These are phyloP conservation scores for Didymellaceae sp. DNA, from an alignment of 2,329 filamentous ascomycete species.

Conservation along the genomic window DNA sequence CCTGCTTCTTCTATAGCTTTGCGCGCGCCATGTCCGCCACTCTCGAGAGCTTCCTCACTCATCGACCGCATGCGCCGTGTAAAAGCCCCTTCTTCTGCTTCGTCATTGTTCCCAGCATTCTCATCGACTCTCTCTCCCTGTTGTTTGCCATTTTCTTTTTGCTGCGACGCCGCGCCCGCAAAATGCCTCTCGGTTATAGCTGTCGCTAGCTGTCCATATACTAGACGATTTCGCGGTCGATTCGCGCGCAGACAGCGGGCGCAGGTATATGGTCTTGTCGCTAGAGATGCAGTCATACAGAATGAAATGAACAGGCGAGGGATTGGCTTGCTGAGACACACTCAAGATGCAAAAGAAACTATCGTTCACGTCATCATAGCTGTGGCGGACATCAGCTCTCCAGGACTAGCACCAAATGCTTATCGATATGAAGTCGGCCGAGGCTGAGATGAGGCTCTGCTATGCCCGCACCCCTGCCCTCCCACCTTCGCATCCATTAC, in stretches of 20 bases:
- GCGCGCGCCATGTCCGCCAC: conserved; percentile 60
- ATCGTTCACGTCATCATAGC: conserved; percentile 24
- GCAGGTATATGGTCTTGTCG: conserved; percentile 39
- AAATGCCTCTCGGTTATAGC: conserved; percentile 26
- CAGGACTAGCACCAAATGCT: conserved; percentile 6
- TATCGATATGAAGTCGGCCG: conserved; percentile 16
- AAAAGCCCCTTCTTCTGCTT: conserved; percentile 60
- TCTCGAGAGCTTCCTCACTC: conserved; percentile 65
- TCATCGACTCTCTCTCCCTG: not conserved
- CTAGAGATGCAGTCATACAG: conserved; percentile 41
- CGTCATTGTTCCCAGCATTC: conserved; percentile 1
- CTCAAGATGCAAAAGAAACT: conserved; percentile 11
- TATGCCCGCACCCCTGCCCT: not conserved
- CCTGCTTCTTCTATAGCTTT: conserved; percentile 67
- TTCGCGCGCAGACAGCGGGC: conserved; percentile 51
- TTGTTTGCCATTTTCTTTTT: conserved; percentile 12
- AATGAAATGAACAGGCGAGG: conserved; percentile 3
- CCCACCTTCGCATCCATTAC: not conserved
- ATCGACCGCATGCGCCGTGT: conserved; percentile 63
- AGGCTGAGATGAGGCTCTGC: conserved; percentile 7
- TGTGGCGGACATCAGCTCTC: conserved; percentile 5
- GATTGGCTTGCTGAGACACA: not conserved
- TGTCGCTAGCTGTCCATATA: conserved; percentile 13
- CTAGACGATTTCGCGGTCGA: conserved; percentile 17
- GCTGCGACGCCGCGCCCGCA: conserved; percentile 29